Evolutionary conservation across 805 yeast genomes (phyloP), one percentile per base, ranked within the genome.

Genomic region (Blastobotrys muscicola): DNA sequence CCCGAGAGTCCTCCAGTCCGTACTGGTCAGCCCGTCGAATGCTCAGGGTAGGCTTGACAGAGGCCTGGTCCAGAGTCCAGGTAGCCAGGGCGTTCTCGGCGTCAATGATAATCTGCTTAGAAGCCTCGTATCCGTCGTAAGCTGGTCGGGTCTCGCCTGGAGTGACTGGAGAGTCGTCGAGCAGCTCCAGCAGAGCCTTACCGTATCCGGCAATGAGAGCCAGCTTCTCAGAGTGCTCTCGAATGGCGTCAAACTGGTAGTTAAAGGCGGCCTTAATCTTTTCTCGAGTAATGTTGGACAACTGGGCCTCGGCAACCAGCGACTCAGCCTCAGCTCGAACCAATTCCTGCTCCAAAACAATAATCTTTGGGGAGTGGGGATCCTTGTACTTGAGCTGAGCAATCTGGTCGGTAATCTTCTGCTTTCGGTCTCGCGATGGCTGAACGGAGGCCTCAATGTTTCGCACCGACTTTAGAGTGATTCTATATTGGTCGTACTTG

Each of bases 261-360:
- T 84, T 80, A 76, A 85, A 92, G 44, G 97, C 94, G 54, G 95
- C 92, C 82, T 92, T 92, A 65, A 90, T 75, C 74, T 89, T 89
- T 72, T 89, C 97, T 70, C 98, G 85, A 58, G 97, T 90, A 69
- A 92, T 90, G 74, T 90, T 90, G 51, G 96, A 85, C 64, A 90
- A 79, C 74, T 90, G 98, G 47, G 97, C 97, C 74, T 90, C 98
- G 48, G 98, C 98, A 59, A 90, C 98, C 58, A 90, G 79, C 41
- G 96, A 86, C 72, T 92, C 97, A 54, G 97, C 97, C 75, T 90
- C 98, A 42, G 97, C 97, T 70, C 98, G 82, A 55, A 92, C 97
- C 65, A 92, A 78, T 71, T 92, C 97, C 73, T 92, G 97, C 75
- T 90, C 98, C 66, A 90, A 78, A 44, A 89, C 90, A 53, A 85